Evolutionary conservation across 306 rosid species (phyloP).

Genomic region (Inga leiocalycina): DNA sequence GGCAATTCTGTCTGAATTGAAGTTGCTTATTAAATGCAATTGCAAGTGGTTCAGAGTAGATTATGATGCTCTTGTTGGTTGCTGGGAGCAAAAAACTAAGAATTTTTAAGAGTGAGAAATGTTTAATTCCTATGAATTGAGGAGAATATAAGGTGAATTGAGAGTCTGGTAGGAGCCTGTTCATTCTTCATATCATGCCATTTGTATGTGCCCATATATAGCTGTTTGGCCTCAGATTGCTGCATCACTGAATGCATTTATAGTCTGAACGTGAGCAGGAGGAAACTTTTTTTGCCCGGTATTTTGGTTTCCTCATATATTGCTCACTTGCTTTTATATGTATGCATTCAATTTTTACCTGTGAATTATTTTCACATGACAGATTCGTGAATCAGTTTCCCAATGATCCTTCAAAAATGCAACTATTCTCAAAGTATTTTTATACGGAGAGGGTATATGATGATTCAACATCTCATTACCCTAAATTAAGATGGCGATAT

Average conservation of each 20-base stretch:
- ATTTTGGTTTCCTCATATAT: constrained; percentile 1
- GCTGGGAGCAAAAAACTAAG: constrained; percentile 9
- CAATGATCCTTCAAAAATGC: constrained; percentile 53
- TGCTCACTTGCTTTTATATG: background rate
- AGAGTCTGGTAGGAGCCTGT: constrained; percentile 2
- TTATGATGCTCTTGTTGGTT: constrained; percentile 9
- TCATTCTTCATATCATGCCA: background rate
- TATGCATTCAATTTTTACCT: background rate
- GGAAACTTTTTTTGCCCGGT: background rate
- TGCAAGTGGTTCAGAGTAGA: constrained; percentile 9
- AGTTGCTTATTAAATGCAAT: constrained; percentile 1
- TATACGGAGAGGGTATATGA: constrained; percentile 70
- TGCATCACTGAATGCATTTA: background rate
- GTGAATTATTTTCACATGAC: constrained; percentile 37
- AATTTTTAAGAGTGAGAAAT: constrained; percentile 8
- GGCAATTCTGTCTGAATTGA: background rate
- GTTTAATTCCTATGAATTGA: constrained; percentile 7
- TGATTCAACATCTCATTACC: constrained; percentile 62
- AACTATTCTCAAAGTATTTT: constrained; percentile 65
- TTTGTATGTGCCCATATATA: background rate
- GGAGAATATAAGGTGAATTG: constrained; percentile 12
- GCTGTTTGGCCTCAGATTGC: constrained; percentile 7
- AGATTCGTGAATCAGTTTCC: constrained; percentile 64
- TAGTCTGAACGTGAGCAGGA: background rate
- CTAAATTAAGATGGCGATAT: constrained; percentile 75